Conservation (phyloP, 331 rosid species). For the Acacia concinna region DNA sequence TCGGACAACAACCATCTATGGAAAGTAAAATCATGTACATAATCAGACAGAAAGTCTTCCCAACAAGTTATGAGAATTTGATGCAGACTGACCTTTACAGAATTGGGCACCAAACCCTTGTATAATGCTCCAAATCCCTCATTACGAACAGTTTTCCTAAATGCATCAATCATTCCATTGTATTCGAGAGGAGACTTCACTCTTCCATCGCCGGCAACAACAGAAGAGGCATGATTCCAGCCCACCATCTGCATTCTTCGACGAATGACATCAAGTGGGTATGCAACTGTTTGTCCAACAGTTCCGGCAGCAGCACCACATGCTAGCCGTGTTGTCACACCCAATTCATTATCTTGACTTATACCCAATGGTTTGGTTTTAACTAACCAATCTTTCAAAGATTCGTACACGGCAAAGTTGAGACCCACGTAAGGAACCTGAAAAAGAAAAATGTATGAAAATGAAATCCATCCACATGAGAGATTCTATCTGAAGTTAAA, state of each 20-base stretch:
- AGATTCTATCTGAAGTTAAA: slow-evolving; percentile 13
- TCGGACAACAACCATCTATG: not conserved
- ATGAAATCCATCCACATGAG: slow-evolving; percentile 28
- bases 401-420: slow-evolving; percentile 96
- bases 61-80: slow-evolving; percentile 20
- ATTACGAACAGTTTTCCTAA: slow-evolving; percentile 88
- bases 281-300: slow-evolving; percentile 95
- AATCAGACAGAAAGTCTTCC: not conserved
- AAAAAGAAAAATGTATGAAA: slow-evolving; percentile 11
- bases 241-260: slow-evolving; percentile 99
- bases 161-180: slow-evolving; percentile 93
- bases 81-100: slow-evolving; percentile 80
- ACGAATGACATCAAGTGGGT: slow-evolving; percentile 97
- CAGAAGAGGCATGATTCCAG: slow-evolving; percentile 90
- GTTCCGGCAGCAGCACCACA: slow-evolving; percentile 99
- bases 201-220: slow-evolving; percentile 87
- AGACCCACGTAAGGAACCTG: slow-evolving; percentile 99
- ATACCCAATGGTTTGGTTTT: slow-evolving; percentile 74
- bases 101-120: slow-evolving; percentile 98
- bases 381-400: slow-evolving; percentile 85
- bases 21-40: not conserved
- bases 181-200: slow-evolving; percentile 72
- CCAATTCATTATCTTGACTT: slow-evolving; percentile 67
- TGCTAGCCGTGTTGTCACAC: slow-evolving; percentile 84
- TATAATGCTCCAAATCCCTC: slow-evolving; percentile 96